phyloP scores from a whole-genome alignment of 257 asterid genomes.

The Craterostigma plantagineum region DNA sequence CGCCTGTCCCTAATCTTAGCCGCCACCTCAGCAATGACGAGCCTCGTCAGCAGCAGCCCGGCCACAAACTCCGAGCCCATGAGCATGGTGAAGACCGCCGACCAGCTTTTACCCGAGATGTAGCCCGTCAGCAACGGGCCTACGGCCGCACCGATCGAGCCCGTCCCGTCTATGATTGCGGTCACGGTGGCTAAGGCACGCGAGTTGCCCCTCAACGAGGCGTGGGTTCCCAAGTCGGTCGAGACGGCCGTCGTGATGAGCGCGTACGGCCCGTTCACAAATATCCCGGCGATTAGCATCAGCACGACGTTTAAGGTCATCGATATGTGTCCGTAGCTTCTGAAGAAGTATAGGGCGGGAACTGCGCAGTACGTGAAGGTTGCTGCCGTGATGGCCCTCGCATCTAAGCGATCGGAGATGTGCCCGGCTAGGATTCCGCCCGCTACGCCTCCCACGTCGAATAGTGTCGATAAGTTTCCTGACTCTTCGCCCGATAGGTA shows the following conservation, averaged over 20 bases:
- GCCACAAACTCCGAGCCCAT: constrained; percentile 82
- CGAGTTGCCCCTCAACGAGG: constrained; percentile 70
- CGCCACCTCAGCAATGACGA: constrained; percentile 71
- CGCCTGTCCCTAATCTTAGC: constrained; percentile 19
- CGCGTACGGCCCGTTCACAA: constrained; percentile 91
- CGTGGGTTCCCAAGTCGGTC: constrained; percentile 89
- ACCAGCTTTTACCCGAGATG: constrained; percentile 85
- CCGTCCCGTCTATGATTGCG: constrained; percentile 92
- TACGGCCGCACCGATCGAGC: constrained; percentile 92
- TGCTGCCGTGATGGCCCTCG: constrained; percentile 91
- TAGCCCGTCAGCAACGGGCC: constrained; percentile 90
- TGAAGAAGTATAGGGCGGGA: constrained; percentile 73
- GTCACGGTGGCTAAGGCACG: constrained; percentile 89
- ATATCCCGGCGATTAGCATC: constrained; percentile 68
- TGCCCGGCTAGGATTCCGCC: constrained; percentile 93
- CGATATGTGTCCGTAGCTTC: constrained; percentile 68
- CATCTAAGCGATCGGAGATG: constrained; percentile 69
- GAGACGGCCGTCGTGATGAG: constrained; percentile 97
- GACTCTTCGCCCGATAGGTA: constrained; percentile 64
- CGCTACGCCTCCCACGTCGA: constrained; percentile 84
- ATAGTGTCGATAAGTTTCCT: constrained; percentile 74
- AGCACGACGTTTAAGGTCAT: constrained; percentile 58
- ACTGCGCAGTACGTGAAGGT: constrained; percentile 94
- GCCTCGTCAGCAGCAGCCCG: constrained; percentile 63
- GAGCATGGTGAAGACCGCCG: constrained; percentile 69